Conservation (phyloP, 768 basidiomycete genomes). For the Boletus rubroflammeus region DNA sequence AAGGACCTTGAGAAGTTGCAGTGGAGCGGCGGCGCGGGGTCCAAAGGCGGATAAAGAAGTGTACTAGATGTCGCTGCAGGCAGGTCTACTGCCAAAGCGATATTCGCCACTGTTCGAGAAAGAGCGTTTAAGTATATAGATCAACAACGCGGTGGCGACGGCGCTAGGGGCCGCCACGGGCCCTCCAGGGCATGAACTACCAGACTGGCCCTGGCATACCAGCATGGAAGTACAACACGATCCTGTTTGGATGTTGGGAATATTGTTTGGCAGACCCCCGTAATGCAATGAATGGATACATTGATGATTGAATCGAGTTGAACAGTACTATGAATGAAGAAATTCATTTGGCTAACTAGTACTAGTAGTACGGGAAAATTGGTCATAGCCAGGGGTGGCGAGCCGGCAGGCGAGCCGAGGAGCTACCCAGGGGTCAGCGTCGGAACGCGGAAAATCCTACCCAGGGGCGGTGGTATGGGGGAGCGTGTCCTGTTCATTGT, state of each 20-base stretch:
- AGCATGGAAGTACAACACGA: background rate
- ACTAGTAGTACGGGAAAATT: too few relatives aligned
- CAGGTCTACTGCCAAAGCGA: background rate
- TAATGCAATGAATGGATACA: background rate
- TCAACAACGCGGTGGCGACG: background rate
- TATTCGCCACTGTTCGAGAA: background rate
- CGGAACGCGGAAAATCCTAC: background rate
- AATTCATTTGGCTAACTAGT: too few relatives aligned
- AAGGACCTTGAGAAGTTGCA: background rate
- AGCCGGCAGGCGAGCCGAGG: background rate
- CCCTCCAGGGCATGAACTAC: background rate
- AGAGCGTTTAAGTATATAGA: background rate
- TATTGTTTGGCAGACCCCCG: background rate
- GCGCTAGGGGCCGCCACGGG: background rate
- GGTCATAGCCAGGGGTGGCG: background rate
- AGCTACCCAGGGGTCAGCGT: background rate
- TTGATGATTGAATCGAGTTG: background rate
- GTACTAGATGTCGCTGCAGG: background rate
- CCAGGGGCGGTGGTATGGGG: too few relatives aligned
- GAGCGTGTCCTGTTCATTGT: slow-evolving; percentile 96
- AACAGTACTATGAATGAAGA: too few relatives aligned
- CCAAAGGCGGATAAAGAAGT: background rate
- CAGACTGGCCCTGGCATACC: background rate
- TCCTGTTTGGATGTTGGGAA: background rate
- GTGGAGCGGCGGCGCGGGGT: background rate